Conservation (phyloP, 2,329 filamentous ascomycete species). For the Alternaria triticimaculans region DNA sequence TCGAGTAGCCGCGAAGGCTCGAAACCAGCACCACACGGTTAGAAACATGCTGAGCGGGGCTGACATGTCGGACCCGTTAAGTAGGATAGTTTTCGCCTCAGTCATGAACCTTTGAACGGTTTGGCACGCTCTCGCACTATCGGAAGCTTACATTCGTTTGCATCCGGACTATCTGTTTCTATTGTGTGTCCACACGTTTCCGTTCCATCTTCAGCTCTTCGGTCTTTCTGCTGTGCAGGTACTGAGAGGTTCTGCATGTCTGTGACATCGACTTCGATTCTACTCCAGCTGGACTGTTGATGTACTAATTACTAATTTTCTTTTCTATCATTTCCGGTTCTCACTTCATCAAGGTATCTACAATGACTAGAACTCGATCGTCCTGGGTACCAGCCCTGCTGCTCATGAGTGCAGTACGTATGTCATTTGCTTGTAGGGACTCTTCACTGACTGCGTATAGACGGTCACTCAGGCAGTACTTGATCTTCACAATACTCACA, state of each 20-base stretch:
- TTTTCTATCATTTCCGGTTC: not conserved
- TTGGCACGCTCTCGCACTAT: conserved; percentile 31
- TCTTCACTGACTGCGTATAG: conserved; percentile 30
- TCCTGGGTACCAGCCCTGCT: conserved; percentile 35
- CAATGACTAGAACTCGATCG: conserved; percentile 40
- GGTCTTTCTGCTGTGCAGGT: conserved; percentile 46
- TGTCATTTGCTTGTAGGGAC: not conserved
- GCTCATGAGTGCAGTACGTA: conserved; percentile 40
- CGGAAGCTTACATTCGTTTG: conserved; percentile 38
- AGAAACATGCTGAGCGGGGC: conserved; percentile 41
- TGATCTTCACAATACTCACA: conserved; percentile 31
- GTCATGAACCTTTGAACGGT: conserved; percentile 35
- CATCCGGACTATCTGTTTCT: conserved; percentile 29
- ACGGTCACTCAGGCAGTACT: conserved; percentile 32
- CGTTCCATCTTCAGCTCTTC: conserved; percentile 32
- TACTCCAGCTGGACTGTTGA: conserved; percentile 46
- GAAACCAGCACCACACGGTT: conserved; percentile 33
- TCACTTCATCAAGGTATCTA: conserved; percentile 2
- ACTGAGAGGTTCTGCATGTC: conserved; percentile 45
- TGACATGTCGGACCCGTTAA: conserved; percentile 28
- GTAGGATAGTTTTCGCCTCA: conserved; percentile 36
- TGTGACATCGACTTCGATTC: conserved; percentile 33
- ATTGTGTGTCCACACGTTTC: conserved; percentile 17
- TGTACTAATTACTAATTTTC: conserved; percentile 40
- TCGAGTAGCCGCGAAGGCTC: conserved; percentile 38